A percentile compares a stretch with the other conserved stretches of the same genome.
phyloP scores from a whole-genome alignment of 2,329 filamentous ascomycete species.

The Mariannaea elegans region DNA sequence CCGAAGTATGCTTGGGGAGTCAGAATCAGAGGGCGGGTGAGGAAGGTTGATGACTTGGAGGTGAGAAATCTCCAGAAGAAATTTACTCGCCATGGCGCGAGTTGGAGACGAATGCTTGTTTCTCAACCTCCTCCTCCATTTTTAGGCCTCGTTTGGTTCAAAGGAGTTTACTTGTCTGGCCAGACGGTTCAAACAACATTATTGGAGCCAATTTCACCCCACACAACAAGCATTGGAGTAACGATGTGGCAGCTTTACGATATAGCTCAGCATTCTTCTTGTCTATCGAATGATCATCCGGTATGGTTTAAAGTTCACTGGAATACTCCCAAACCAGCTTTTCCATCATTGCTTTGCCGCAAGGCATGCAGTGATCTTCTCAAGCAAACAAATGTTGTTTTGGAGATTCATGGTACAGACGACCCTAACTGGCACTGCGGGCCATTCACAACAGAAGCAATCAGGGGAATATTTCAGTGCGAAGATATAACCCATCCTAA shows the following conservation, averaged over 20 bases:
- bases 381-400: constrained; percentile 13
- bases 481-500: too few relatives aligned
- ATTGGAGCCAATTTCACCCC: constrained; percentile 6
- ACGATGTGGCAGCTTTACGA: constrained; percentile 34
- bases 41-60: too few relatives aligned
- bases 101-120: constrained; percentile 37
- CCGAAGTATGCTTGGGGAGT: not conserved
- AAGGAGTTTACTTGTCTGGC: not conserved
- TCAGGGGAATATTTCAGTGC: too few relatives aligned
- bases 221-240: constrained; percentile 19
- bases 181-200: not conserved
- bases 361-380: constrained; percentile 14
- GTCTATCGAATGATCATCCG: constrained; percentile 7
- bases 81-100: constrained; percentile 28
- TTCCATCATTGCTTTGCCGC: constrained; percentile 10
- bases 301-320: constrained; percentile 23
- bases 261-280: constrained; percentile 16
- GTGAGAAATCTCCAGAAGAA: too few relatives aligned
- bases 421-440: too few relatives aligned
- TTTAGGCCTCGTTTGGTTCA: constrained; percentile 27
- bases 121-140: constrained; percentile 35
- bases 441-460: too few relatives aligned
- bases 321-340: constrained; percentile 1
- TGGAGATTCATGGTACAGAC: constrained; percentile 21
- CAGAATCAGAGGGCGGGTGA: too few relatives aligned